Evolutionary conservation across 331 rosid genomes (phyloP).

Genomic region (Cucumis variabilis): DNA sequence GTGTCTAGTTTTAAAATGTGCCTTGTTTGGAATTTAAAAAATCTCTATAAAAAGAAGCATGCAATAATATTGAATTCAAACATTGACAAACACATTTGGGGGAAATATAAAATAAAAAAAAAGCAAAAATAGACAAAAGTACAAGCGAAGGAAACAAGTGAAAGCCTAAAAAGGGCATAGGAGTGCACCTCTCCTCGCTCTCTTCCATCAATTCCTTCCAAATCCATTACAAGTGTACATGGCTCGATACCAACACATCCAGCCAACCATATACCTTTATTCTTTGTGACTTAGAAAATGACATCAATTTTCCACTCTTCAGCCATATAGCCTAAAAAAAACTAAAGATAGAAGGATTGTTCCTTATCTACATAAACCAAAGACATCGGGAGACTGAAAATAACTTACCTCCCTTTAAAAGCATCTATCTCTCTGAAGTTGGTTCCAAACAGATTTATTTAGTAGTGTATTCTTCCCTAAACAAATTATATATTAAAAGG

Average conservation of each 20-base stretch:
- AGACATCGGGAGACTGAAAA: constrained; percentile 21
- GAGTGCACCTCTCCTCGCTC: constrained; percentile 97
- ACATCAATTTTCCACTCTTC: neutral
- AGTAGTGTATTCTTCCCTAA: constrained; percentile 96
- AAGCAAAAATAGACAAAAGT: neutral
- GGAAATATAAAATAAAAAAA: too few relatives aligned
- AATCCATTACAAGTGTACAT: constrained; percentile 95
- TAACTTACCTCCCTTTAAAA: constrained; percentile 87
- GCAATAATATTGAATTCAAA: neutral
- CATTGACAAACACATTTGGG: neutral
- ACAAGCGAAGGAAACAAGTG: neutral
- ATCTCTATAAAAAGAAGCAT: neutral
- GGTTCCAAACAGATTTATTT: constrained; percentile 81
- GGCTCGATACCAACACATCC: constrained; percentile 91
- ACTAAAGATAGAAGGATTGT: neutral
- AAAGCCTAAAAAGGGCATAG: constrained; percentile 24
- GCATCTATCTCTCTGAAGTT: constrained; percentile 99
- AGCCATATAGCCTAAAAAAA: constrained; percentile 7
- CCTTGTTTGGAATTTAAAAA: too few relatives aligned
- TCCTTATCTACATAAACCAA: neutral
- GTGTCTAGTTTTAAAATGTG: too few relatives aligned
- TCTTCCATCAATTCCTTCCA: constrained; percentile 99
- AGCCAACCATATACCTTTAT: constrained; percentile 99
- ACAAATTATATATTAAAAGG: constrained; percentile 29
- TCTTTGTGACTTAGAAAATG: constrained; percentile 79